These are phyloP conservation scores for Nicotiana paniculata DNA, from an alignment of 257 asterid species.

Conservation along the genomic window DNA sequence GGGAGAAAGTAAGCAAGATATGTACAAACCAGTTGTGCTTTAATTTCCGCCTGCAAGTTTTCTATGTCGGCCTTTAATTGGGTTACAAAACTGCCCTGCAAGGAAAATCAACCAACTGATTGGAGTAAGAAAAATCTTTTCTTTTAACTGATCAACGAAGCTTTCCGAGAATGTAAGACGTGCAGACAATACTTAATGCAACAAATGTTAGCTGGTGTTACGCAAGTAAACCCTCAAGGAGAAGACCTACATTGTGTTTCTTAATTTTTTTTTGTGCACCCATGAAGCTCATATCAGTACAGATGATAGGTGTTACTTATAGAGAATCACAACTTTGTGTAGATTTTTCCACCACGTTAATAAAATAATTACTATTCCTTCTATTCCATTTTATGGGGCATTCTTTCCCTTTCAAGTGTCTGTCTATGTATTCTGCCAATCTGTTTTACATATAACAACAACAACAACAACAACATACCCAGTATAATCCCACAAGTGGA, in stretches of 20 bases:
- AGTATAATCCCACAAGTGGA: too few relatives aligned
- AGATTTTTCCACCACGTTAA: background rate
- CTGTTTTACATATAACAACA: too few relatives aligned
- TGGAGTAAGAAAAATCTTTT: background rate
- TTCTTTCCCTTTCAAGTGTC: background rate
- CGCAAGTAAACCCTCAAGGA: background rate
- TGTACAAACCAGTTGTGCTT: conserved; percentile 64
- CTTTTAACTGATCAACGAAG: background rate
- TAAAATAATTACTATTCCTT: background rate
- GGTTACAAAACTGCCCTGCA: conserved; percentile 72
- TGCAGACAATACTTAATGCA: background rate
- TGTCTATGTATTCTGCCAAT: too few relatives aligned
- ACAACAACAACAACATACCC: too few relatives aligned
- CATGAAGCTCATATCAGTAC: background rate
- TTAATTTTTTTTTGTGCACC: background rate
- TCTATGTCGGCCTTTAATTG: conserved; percentile 77
- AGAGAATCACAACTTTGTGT: background rate
- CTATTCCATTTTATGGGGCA: background rate
- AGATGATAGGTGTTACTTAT: background rate
- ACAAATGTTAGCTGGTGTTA: background rate
- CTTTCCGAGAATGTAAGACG: background rate
- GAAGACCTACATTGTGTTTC: background rate
- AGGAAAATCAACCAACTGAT: conserved; percentile 11
- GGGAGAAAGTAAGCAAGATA: background rate
- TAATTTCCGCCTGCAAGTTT: conserved; percentile 70